Conservation (phyloP, 225 moss, liverwort and hornwort species). For the Sphagnum contortum region DNA sequence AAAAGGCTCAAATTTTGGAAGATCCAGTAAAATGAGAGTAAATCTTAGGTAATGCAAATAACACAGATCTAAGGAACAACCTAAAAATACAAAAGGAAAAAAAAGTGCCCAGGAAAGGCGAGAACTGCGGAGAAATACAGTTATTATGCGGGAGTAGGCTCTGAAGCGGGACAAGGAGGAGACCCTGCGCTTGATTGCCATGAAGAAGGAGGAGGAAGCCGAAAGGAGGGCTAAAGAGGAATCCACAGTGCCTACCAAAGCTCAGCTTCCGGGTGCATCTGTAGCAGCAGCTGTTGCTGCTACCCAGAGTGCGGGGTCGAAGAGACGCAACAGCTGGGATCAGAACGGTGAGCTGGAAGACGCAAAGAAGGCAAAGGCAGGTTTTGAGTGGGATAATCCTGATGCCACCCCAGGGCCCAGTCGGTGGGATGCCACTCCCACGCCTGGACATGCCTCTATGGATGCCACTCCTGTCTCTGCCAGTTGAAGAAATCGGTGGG, state of each 20-base stretch:
- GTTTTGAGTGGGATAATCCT: slow-evolving; percentile 94
- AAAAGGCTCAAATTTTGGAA: too few relatives aligned
- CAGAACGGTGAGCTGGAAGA: slow-evolving; percentile 79
- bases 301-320: slow-evolving; percentile 42
- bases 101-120: too few relatives aligned
- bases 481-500: slow-evolving; percentile 81
- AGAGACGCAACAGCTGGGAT: slow-evolving; percentile 98
- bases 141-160: slow-evolving; percentile 86
- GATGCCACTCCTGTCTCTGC: slow-evolving; percentile 86
- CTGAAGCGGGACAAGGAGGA: slow-evolving; percentile 76
- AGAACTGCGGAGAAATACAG: too few relatives aligned
- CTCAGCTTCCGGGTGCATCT: slow-evolving; percentile 26
- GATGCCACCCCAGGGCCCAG: slow-evolving; percentile 90
- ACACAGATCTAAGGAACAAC: too few relatives aligned
- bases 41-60: too few relatives aligned
- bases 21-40: too few relatives aligned
- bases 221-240: slow-evolving; percentile 72
- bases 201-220: slow-evolving; percentile 86
- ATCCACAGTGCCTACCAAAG: slow-evolving; percentile 53
- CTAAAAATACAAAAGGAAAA: too few relatives aligned
- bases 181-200: slow-evolving; percentile 70
- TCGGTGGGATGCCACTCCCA: slow-evolving; percentile 98
- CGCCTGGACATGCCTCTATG: slow-evolving; percentile 69
- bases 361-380: slow-evolving; percentile 69
- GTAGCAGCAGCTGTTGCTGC: slow-evolving; percentile 24